These are phyloP conservation scores for Globisporangium perplexum DNA, from an alignment of 352 stramenopile genomes.

Conservation along the genomic window DNA sequence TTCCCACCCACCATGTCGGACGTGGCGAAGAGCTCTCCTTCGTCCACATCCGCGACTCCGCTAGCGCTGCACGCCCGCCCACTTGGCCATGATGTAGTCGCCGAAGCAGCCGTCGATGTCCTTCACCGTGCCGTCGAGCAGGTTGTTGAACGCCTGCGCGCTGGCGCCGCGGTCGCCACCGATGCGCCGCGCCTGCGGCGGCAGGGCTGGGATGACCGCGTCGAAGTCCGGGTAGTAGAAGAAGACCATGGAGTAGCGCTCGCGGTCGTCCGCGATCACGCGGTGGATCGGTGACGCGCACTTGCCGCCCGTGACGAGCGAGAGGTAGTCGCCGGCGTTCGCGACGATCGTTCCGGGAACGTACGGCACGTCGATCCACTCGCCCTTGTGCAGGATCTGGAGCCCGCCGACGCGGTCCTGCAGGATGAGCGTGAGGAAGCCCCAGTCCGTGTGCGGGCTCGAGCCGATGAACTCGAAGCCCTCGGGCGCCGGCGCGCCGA, in stretches of 20 bases:
- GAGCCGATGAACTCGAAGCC: constrained; percentile 75
- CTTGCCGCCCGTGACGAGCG: constrained; percentile 54
- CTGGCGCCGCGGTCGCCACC: constrained; percentile 28
- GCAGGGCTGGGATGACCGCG: constrained; percentile 47
- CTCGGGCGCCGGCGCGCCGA: constrained; percentile 29
- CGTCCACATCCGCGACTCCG: too few species aligned
- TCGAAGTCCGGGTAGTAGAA: constrained; percentile 86
- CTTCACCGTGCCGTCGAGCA: constrained; percentile 58
- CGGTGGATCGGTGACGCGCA: constrained; percentile 73
- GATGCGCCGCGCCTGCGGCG: constrained; percentile 24
- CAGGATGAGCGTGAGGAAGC: constrained; percentile 80
- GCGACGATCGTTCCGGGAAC: constrained; percentile 65
- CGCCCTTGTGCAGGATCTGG: constrained; percentile 60
- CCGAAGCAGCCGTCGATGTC: constrained; percentile 58
- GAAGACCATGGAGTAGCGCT: constrained; percentile 81
- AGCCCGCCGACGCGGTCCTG: constrained; percentile 68
- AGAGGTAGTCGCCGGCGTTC: constrained; percentile 81
- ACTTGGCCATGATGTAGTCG: constrained; percentile 83
- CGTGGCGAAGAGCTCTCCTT: too few species aligned
- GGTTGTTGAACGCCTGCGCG: constrained; percentile 56
- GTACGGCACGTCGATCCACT: constrained; percentile 75
- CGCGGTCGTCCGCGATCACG: constrained; percentile 59
- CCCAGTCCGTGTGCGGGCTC: constrained; percentile 82
- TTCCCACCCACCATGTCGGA: too few species aligned
- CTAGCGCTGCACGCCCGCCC: constrained; percentile 63